phyloP scores from a whole-genome alignment of 768 basidiomycete genomes.

The Lactarius vividus region DNA sequence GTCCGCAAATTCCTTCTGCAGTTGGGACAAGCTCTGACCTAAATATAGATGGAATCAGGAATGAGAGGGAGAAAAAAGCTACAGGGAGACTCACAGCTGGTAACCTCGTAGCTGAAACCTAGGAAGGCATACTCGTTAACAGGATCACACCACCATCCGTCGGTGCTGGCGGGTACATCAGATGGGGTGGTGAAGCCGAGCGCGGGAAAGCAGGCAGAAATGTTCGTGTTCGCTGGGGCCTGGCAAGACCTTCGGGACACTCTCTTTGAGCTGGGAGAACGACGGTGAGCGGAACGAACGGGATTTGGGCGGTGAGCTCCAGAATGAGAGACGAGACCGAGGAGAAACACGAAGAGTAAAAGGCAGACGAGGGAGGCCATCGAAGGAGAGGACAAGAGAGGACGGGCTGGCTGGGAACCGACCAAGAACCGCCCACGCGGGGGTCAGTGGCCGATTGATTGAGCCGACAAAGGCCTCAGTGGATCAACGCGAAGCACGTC shows the following conservation, averaged over 20 bases:
- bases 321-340: neutral
- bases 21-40: slow-evolving; percentile 56
- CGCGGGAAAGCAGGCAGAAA: slow-evolving; percentile 37
- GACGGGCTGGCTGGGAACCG: neutral
- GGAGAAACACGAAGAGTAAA: neutral
- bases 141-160: slow-evolving; percentile 51
- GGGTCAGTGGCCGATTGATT: neutral
- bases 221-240: neutral
- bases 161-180: slow-evolving; percentile 38
- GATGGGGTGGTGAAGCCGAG: slow-evolving; percentile 55
- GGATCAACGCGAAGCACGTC: neutral
- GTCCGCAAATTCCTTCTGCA: slow-evolving; percentile 57
- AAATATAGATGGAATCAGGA: slow-evolving; percentile 11
- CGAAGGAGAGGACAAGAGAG: neutral
- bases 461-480: neutral
- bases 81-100: slow-evolving; percentile 46
- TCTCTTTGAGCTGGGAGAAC: neutral
- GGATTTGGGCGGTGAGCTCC: neutral
- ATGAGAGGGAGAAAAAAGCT: neutral
- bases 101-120: slow-evolving; percentile 74
- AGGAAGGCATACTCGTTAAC: slow-evolving; percentile 69
- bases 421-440: neutral
- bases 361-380: neutral
- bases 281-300: neutral
- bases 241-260: slow-evolving; percentile 9